Base-by-base conservation (phyloP, 2,329 filamentous ascomycete species). In the Hypoxylon sp. region DNA sequence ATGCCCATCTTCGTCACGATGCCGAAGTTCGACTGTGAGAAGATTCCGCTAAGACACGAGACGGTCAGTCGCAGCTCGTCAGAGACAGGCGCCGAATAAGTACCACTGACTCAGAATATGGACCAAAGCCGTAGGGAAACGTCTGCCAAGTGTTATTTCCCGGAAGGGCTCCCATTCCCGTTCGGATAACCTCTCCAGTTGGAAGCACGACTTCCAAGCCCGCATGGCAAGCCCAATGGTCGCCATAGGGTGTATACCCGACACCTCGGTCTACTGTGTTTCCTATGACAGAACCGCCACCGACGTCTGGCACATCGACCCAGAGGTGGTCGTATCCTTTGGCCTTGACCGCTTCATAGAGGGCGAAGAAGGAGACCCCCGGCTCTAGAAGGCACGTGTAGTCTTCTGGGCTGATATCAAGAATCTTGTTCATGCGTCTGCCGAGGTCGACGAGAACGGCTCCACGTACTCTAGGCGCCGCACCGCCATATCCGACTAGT, bases 1-100 rank as follows among this genome's bases (percentile, higher is more conserved):
- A 85, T 79, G 0, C 83, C 84, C 77, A 85, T 83, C 73, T 85
- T 85, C 2, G 82, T 83, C 1, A 84, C 82, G 22, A 85, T 81
- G 9, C 82, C 83, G 8, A 83, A 79, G 52, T 84, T 84, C 0
- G 79, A 82, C 66, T 85, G 82, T 0, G 81, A 78, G 67, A 85
- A 85, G 0, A 85, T 78, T 1, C 81, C 80, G 68, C 75, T 77
- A 30, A 18, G 28, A 59, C 32, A 40, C 9, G 16, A 12, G 1
- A 24, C 24, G 26, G 22, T 65, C 20, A 63, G 60, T n/a, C 2
- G 26, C 12, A 1, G 22, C 12, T n/a, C 2, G 12, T 30, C 6
- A 26, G 14, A 46, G 16, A 2, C 5, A 20, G 1, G 12, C 54
- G 6, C 8, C 14, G n/a, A 44, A n/a, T 16, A 14, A 26, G 33